Conservation (phyloP, 495 filamentous ascomycete genomes). For the Pyrenopolyporus hunteri region DNA sequence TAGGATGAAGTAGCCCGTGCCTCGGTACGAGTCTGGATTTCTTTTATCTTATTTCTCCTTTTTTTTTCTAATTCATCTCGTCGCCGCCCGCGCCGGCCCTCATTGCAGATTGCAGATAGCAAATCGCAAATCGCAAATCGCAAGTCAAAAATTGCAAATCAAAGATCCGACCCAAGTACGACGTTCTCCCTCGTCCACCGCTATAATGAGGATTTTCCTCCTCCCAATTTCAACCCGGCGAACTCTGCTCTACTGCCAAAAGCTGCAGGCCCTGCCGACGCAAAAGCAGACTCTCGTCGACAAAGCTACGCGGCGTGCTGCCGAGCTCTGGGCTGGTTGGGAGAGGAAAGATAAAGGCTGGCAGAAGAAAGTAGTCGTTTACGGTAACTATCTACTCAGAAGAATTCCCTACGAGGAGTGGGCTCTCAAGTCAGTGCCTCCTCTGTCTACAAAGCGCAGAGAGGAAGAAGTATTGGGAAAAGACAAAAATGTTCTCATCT, state of each 20-base stretch:
- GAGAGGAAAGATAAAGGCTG: constrained; percentile 82
- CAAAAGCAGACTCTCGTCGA: constrained; percentile 64
- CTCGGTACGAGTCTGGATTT: constrained; percentile 7
- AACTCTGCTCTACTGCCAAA: constrained; percentile 92
- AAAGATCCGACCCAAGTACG: constrained; percentile 1
- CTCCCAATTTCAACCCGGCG: constrained; percentile 90
- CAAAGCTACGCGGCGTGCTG: constrained; percentile 68
- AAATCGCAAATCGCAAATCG: too few relatives aligned
- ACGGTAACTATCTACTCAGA: constrained; percentile 84
- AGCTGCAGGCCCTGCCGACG: constrained; percentile 57
- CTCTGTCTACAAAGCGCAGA: constrained; percentile 70
- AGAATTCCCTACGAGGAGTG: constrained; percentile 97
- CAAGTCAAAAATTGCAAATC: too few relatives aligned
- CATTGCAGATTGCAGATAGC: too few relatives aligned
- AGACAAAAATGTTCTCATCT: constrained; percentile 76
- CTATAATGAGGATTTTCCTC: constrained; percentile 89
- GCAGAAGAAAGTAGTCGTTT: constrained; percentile 83
- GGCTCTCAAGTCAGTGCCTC: constrained; percentile 92
- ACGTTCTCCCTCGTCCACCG: constrained; percentile 18
- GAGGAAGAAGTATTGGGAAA: constrained; percentile 67
- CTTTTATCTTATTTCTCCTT: neutral
- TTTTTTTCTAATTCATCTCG: neutral
- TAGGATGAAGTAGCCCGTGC: constrained; percentile 17
- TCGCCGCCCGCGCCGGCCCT: neutral
- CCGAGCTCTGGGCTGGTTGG: constrained; percentile 81